Evolutionary conservation across 805 yeast genomes (phyloP).

Genomic region (Candida germanica): DNA sequence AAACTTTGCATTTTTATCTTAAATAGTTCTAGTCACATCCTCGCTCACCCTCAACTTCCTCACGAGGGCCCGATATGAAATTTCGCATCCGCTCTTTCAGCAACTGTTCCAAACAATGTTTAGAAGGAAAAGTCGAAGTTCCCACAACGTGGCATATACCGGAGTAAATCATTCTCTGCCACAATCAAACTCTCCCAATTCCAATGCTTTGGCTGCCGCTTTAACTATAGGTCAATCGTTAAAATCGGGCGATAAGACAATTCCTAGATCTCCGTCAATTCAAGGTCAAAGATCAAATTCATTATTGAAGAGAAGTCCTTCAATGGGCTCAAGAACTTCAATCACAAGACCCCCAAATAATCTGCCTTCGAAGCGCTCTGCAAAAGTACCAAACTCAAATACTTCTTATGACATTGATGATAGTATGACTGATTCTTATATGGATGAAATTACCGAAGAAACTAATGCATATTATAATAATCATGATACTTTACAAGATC

Average conservation of each 20-base stretch:
- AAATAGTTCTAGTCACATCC: not conserved
- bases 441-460: slow-evolving; percentile 32
- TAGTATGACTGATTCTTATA: slow-evolving; percentile 27
- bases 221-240: slow-evolving; percentile 36
- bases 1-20: too few species aligned
- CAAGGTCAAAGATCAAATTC: slow-evolving; percentile 7
- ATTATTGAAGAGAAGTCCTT: slow-evolving; percentile 13
- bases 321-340: not conserved
- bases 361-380: not conserved
- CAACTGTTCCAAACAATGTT: slow-evolving; percentile 16
- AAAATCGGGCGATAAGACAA: slow-evolving; percentile 6
- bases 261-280: slow-evolving; percentile 4
- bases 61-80: not conserved
- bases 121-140: slow-evolving; percentile 31
- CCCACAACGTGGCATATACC: slow-evolving; percentile 36
- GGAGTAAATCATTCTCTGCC: slow-evolving; percentile 40
- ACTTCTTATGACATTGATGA: slow-evolving; percentile 24
- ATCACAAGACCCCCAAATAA: not conserved
- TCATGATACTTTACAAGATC: slow-evolving; percentile 33
- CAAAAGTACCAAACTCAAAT: not conserved
- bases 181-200: slow-evolving; percentile 31
- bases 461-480: slow-evolving; percentile 23
- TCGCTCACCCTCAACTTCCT: not conserved
- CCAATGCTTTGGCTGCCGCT: slow-evolving; percentile 44
- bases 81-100: not conserved